Base-by-base conservation (phyloP, 306 rosid species). In the Vachellia collinsii region DNA sequence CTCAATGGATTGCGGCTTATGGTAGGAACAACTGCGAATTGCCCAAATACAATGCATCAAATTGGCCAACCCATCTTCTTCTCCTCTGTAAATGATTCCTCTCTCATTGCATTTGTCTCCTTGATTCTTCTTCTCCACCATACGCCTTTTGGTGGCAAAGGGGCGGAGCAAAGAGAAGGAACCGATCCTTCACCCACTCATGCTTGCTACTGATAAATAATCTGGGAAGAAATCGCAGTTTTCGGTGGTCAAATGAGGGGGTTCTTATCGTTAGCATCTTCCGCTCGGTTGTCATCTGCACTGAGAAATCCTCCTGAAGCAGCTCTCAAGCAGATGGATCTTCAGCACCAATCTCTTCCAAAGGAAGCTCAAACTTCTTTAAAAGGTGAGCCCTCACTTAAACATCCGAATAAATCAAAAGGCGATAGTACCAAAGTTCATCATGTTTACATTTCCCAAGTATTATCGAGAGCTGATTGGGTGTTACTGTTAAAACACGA, bases 401-500 rank as follows among this genome's bases (percentile, higher is more conserved):
- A 72, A 1, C 34, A 53, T 46, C 84, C 20, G 47, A 53, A 77
- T 53, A 83, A 64, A 67, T 65, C 90, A 47, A 74, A 22, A 46
- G 29, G 8, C 16, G 47, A 44, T 51, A 39, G 61, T 58, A 65
- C 69, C 34, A 84, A 73, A 54, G 81, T 89, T 67, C 87, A 91
- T 61, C 93, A 87, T 38, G 51, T 11, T 0, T 84, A 92, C 87
- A 68, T 94, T 70, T 74, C 92, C 38, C 84, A 82, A 68, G 62
- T 90, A 72, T 85, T 94, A 17, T 88, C 93, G 2, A 81, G 88
- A 23, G 74, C 87, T 17, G 93, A 94, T 71, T 94, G 97, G 97
- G 86, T 77, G 71, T 42, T 89, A 8, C 65, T 89, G 70, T 87
- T 94, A 7, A 83, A 82, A 63, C 92, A 94, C 79, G 89, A 92